Conservation (phyloP, 2,329 filamentous ascomycete species). For the Phyllosticta ampelicida region DNA sequence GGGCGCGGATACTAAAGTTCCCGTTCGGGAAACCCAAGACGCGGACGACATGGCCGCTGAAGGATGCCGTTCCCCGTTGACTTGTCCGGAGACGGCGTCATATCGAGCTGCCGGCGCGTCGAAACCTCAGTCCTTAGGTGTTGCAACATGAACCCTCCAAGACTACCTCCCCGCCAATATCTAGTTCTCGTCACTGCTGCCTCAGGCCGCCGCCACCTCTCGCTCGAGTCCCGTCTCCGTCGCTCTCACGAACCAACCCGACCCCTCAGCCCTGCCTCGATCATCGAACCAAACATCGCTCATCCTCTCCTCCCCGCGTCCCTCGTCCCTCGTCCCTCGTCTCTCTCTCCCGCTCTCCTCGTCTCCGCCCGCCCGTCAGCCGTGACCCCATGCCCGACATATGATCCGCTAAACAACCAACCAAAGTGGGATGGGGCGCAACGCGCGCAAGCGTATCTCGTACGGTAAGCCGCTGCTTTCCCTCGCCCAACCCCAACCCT, state of each 20-base stretch:
- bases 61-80: not conserved
- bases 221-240: not conserved
- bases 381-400: not conserved
- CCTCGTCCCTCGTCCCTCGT: too few relatives aligned
- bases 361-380: not conserved
- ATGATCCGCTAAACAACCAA: not conserved
- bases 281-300: too few relatives aligned
- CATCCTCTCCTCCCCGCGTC: not conserved
- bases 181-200: too few relatives aligned
- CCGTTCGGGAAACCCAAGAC: too few relatives aligned
- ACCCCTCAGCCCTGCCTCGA: not conserved
- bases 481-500: conserved; percentile 11
- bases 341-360: not conserved
- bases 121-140: not conserved
- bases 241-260: not conserved
- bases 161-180: too few relatives aligned
- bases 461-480: conserved; percentile 32
- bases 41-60: not conserved
- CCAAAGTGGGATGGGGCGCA: conserved; percentile 34
- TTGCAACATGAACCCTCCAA: not conserved
- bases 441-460: conserved; percentile 43
- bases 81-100: not conserved
- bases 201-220: not conserved
- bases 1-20: not conserved
- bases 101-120: not conserved